Percentiles rank a stretch among this genome's conserved stretches.
Evolutionary conservation across 2,329 filamentous ascomycete genomes (phyloP).

Genomic region (Cytospora piceae): DNA sequence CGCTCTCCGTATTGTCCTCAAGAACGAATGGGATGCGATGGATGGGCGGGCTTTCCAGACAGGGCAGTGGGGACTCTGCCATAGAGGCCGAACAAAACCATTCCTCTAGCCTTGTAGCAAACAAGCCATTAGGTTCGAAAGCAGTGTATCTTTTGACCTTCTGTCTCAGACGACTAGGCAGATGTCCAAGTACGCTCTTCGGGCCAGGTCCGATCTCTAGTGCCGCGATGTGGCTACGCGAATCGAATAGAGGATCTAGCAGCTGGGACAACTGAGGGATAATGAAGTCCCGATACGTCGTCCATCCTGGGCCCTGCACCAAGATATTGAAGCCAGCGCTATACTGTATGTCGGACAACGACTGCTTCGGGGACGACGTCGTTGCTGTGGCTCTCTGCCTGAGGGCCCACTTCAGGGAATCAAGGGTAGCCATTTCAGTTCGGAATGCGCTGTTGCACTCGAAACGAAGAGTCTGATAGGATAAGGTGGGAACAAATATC

Average conservation of each 20-base stretch:
- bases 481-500: not conserved
- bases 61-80: conserved; percentile 44
- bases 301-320: conserved; percentile 39
- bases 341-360: conserved; percentile 54
- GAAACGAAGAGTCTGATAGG: not conserved
- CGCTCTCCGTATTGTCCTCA: conserved; percentile 34
- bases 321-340: conserved; percentile 52
- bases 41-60: conserved; percentile 47
- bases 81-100: conserved; percentile 42
- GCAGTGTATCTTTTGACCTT: conserved; percentile 56
- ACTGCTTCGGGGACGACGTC: conserved; percentile 36
- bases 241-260: conserved; percentile 46
- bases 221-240: conserved; percentile 50
- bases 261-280: conserved; percentile 51
- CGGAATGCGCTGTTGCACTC: not conserved
- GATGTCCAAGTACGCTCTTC: conserved; percentile 53
- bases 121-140: conserved; percentile 56
- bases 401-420: conserved; percentile 35
- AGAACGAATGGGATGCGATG: conserved; percentile 44
- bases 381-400: conserved; percentile 37
- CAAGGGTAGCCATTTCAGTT: conserved; percentile 4
- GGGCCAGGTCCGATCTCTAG: conserved; percentile 65
- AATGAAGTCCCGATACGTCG: conserved; percentile 55
- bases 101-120: conserved; percentile 48
- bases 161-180: conserved; percentile 47